These are phyloP conservation scores for Plasmodium adleri DNA, from an alignment of 169 alveolate species.

Conservation along the genomic window DNA sequence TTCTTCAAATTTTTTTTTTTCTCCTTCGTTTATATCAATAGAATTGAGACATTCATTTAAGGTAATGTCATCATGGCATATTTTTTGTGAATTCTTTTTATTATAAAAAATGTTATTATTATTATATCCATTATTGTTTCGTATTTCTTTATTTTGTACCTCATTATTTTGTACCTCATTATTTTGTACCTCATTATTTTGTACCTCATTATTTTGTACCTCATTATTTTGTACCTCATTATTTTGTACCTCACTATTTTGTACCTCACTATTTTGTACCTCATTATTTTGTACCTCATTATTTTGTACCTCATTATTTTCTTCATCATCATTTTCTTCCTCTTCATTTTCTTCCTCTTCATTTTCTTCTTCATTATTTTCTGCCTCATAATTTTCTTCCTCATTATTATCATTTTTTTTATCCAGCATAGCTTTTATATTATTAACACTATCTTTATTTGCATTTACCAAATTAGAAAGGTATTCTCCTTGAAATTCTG, in stretches of 20 bases:
- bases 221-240: too few species aligned
- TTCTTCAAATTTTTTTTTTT: constrained; percentile 34
- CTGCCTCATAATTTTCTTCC: too few species aligned
- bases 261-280: too few species aligned
- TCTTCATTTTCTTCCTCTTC: too few species aligned
- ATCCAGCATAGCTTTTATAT: background rate
- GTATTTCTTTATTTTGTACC: background rate
- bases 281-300: too few species aligned
- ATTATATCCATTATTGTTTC: background rate
- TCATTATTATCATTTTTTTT: too few species aligned
- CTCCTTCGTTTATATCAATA: background rate
- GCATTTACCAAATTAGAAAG: background rate
- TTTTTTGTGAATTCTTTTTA: background rate
- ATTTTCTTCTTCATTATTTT: too few species aligned
- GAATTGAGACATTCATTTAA: constrained; percentile 24
- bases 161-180: background rate
- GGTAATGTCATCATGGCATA: constrained; percentile 30
- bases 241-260: too few species aligned
- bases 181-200: too few species aligned
- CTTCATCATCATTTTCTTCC: too few species aligned
- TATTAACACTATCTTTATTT: background rate
- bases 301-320: too few species aligned
- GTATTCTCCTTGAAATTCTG: constrained; percentile 6
- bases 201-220: too few species aligned
- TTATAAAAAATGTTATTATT: background rate